phyloP scores from a whole-genome alignment of 1,284 basidiomycete species.

The Irpex sp. region DNA sequence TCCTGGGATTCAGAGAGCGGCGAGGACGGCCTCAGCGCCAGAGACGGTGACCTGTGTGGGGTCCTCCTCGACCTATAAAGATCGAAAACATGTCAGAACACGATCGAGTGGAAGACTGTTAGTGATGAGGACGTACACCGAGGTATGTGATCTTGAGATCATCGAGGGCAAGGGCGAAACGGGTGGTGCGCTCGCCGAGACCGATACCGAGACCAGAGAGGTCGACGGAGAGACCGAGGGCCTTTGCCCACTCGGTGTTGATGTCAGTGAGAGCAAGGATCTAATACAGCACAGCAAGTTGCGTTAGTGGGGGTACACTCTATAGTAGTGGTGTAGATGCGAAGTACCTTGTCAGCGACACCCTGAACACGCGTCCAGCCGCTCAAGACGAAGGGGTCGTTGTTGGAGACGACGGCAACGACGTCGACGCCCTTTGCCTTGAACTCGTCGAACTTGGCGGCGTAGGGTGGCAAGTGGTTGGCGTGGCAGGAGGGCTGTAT shows the following conservation, averaged over 20 bases:
- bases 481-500: conserved; percentile 66
- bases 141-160: conserved; percentile 65
- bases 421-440: conserved; percentile 72
- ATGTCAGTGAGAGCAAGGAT: conserved; percentile 65
- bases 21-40: conserved; percentile 60
- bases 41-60: conserved; percentile 50
- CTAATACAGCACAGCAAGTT: conserved; percentile 25
- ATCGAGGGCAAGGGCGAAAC: conserved; percentile 69
- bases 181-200: conserved; percentile 60
- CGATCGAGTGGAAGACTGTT: neutral
- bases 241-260: conserved; percentile 57
- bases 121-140: conserved; percentile 34
- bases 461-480: conserved; percentile 67
- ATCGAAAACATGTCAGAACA: conserved; percentile 3
- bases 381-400: conserved; percentile 76
- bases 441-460: conserved; percentile 61
- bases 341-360: conserved; percentile 57
- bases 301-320: neutral
- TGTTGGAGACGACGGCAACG: conserved; percentile 64
- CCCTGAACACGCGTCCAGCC: conserved; percentile 70
- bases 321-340: neutral
- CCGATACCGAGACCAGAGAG: conserved; percentile 48
- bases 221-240: conserved; percentile 59
- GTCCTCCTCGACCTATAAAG: conserved; percentile 43
- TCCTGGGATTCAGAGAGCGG: conserved; percentile 13